Base-by-base conservation (phyloP, 1,284 basidiomycete species). In the Lentinula novae-zelandiae region DNA sequence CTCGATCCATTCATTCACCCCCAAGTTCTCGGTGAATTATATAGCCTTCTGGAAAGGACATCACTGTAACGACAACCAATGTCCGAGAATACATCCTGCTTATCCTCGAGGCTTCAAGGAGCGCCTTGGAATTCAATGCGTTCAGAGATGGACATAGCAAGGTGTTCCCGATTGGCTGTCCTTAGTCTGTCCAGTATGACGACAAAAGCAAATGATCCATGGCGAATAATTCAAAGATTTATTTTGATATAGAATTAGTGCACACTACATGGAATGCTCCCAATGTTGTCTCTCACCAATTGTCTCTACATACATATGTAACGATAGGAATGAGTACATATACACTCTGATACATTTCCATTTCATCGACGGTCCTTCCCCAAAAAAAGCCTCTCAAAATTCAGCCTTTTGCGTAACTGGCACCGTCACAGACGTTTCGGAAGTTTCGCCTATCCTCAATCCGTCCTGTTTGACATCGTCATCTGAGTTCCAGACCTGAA, bases 131-230 rank as follows among this genome's bases (percentile, higher is more conserved):
- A 72, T 90, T 88, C 10, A 86, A 90, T 69, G 92, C 92, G 1
- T 95, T 96, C 83, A 82, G 85, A 63, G 90, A 93, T 65, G 94
- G 94, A 2, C 96, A 96, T 75, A 94, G 92, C 3, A 90, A 92
- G 71, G 95, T 99, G 87, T 99, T 58, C 17, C 17, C 17, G 17
- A 17, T 22, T 22, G 22, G 2, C 22, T 22, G 22, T 22, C 3
- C 2, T 22, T 22, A 22, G 22, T 22, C 1, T 22, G 22, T 22
- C 22, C 22, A 22, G 22, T n/a, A n/a, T n/a, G n/a, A 27, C 22
- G 3, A 27, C 22, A 27, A 3, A 2, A 27, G 22, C 22, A 27
- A 27, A 27, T 27, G n/a, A n/a, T n/a, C 22, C 22, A 27, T 27
- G 3, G 22, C 3, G 22, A 27, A 27, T 27, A 3, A 2, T 27